These are phyloP conservation scores for Herpetospermum pedunculosum DNA, from an alignment of 306 rosid species.

Conservation along the genomic window DNA sequence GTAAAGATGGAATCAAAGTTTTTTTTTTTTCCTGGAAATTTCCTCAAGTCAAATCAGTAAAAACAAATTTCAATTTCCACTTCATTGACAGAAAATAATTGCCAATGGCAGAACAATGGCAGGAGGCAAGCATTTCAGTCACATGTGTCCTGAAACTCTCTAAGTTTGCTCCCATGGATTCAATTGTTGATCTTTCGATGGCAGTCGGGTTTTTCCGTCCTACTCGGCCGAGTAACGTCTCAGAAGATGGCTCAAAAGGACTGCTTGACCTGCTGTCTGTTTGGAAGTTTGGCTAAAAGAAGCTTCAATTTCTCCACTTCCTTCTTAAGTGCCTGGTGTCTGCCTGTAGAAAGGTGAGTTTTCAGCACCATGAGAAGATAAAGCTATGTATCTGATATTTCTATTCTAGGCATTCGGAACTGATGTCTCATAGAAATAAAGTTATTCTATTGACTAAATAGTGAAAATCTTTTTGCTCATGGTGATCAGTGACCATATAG, in stretches of 20 bases:
- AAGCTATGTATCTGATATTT: not conserved
- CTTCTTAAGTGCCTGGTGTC: constrained; percentile 22
- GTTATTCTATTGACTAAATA: not conserved
- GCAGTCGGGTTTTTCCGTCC: constrained; percentile 3
- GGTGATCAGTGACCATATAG: not conserved
- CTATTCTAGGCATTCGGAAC: not conserved
- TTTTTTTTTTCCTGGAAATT: not conserved
- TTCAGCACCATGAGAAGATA: not conserved
- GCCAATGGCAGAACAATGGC: not conserved
- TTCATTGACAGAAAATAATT: constrained; percentile 3
- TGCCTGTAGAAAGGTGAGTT: constrained; percentile 16
- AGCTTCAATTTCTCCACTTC: constrained; percentile 16
- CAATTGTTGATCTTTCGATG: not conserved
- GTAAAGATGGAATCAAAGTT: not conserved
- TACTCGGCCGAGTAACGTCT: constrained; percentile 3
- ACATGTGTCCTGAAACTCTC: not conserved
- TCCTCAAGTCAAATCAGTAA: not conserved
- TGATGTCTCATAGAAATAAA: not conserved
- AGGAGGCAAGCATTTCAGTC: not conserved
- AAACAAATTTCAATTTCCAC: not conserved
- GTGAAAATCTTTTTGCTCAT: not conserved
- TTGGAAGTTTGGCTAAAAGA: constrained; percentile 4
- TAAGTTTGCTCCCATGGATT: not conserved
- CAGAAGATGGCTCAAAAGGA: constrained; percentile 16
- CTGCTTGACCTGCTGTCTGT: constrained; percentile 4